Evolutionary conservation across 345 rosid genomes (phyloP).

Genomic region (Melaleuca quinquenervia): DNA sequence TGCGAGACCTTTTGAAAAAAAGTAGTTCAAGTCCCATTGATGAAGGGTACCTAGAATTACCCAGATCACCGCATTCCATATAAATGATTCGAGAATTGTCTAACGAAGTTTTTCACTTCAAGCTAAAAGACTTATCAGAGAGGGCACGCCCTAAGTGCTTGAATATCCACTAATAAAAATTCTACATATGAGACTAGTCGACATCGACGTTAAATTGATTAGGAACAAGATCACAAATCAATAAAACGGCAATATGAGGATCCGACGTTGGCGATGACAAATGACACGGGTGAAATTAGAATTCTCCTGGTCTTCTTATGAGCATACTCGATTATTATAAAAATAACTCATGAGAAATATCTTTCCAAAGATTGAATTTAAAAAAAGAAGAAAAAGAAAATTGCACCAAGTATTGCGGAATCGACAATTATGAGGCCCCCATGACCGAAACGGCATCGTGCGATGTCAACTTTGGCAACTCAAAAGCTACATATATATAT

Average conservation of each 20-base stretch:
- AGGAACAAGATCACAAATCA: background rate
- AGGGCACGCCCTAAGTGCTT: background rate
- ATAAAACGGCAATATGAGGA: background rate
- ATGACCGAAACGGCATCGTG: background rate
- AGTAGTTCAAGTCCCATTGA: background rate
- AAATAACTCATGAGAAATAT: background rate
- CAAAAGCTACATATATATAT: background rate
- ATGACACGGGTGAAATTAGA: too few relatives aligned
- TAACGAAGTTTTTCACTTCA: background rate
- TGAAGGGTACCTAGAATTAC: background rate
- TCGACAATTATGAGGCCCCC: background rate
- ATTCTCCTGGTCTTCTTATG: background rate
- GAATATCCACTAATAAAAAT: background rate
- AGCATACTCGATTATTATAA: background rate
- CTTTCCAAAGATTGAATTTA: too few relatives aligned
- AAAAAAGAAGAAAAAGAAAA: too few relatives aligned
- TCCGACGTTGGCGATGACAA: background rate
- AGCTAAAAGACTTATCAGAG: background rate
- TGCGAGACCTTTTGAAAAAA: background rate
- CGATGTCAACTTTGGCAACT: background rate
- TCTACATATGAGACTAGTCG: background rate
- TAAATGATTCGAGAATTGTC: background rate
- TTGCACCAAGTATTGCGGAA: background rate
- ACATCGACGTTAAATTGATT: background rate
- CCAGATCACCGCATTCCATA: background rate